These are phyloP conservation scores for Chaetomiaceae sp. DNA, from an alignment of 2,329 filamentous ascomycete species.

Conservation along the genomic window DNA sequence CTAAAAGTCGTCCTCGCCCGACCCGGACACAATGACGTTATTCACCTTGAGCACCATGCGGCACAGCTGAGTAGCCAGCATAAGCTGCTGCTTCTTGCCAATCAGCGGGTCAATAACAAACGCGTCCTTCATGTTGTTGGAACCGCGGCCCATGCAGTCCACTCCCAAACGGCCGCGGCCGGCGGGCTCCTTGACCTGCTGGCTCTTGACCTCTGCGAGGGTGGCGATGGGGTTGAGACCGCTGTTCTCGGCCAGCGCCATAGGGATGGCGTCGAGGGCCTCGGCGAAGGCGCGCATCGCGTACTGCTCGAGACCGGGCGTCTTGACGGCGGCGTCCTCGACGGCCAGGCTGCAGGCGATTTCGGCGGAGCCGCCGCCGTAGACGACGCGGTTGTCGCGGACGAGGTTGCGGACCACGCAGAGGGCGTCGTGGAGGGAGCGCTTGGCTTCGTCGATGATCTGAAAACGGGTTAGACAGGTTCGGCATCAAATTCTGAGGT, in stretches of 20 bases:
- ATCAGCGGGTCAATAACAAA: slow-evolving; percentile 99
- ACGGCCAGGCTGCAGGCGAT: slow-evolving; percentile 96
- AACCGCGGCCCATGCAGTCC: slow-evolving; percentile 94
- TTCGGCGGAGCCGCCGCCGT: slow-evolving; percentile 93
- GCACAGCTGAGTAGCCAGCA: slow-evolving; percentile 94
- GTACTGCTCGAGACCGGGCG: slow-evolving; percentile 95
- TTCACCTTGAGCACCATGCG: slow-evolving; percentile 98
- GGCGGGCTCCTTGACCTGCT: slow-evolving; percentile 74
- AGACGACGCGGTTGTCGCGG: slow-evolving; percentile 92
- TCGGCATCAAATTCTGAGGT: neutral
- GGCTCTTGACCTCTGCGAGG: slow-evolving; percentile 88
- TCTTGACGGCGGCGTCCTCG: slow-evolving; percentile 91
- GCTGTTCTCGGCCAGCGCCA: slow-evolving; percentile 96
- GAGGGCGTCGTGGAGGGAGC: slow-evolving; percentile 93
- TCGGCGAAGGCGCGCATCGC: slow-evolving; percentile 98
- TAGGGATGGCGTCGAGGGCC: slow-evolving; percentile 86
- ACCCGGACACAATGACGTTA: slow-evolving; percentile 89
- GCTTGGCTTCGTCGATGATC: slow-evolving; percentile 99
- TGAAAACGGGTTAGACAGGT: slow-evolving; percentile 34
- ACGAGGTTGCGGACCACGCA: slow-evolving; percentile 97
- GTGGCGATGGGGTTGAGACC: slow-evolving; percentile 95
- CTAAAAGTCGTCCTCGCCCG: slow-evolving; percentile 84
- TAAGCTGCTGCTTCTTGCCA: slow-evolving; percentile 93
- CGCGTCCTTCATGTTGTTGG: slow-evolving; percentile 95
- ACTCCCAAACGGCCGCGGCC: slow-evolving; percentile 70